Percentiles rank a stretch among this genome's conserved stretches.
Conservation (phyloP, 208 protist genomes). For the Acanthamoeba culbertsoni region DNA sequence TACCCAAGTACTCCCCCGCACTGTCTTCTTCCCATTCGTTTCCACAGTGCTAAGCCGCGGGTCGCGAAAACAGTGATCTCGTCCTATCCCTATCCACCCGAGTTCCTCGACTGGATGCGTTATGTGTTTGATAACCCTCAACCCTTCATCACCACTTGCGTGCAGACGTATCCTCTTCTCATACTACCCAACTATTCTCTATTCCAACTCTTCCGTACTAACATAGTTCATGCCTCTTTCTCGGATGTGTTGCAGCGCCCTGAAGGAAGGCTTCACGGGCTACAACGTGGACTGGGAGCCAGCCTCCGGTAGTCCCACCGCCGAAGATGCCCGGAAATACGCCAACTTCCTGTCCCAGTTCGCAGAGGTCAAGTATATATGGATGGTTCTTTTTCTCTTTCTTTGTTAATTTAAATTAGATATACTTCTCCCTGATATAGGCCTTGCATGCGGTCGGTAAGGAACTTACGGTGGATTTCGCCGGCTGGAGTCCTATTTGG, state of each 20-base stretch:
- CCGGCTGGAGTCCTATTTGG: slow-evolving; percentile 19
- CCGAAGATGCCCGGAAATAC: slow-evolving; percentile 51
- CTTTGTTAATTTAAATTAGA: too few relatives aligned
- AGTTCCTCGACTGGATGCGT: slow-evolving; percentile 45
- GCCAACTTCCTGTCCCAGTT: slow-evolving; percentile 63
- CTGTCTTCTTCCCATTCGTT: not conserved
- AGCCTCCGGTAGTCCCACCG: not conserved
- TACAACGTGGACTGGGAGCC: slow-evolving; percentile 72
- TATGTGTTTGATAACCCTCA: not conserved
- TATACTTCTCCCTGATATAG: not conserved
- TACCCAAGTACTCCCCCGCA: not conserved
- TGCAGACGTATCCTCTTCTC: not conserved
- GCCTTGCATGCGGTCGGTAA: not conserved
- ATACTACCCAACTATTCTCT: not conserved
- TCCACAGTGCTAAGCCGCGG: not conserved
- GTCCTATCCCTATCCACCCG: slow-evolving; percentile 24
- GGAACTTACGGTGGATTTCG: slow-evolving; percentile 19
- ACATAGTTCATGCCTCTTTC: not conserved
- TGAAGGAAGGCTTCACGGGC: slow-evolving; percentile 62
- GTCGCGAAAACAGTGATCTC: not conserved
- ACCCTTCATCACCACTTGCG: slow-evolving; percentile 4
- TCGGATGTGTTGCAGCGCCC: not conserved
- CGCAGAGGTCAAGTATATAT: too few relatives aligned
- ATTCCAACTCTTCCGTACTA: not conserved
- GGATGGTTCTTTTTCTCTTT: too few relatives aligned